Base-by-base conservation (phyloP, 2,329 filamentous ascomycete species). In the Gyromitra esculenta region DNA sequence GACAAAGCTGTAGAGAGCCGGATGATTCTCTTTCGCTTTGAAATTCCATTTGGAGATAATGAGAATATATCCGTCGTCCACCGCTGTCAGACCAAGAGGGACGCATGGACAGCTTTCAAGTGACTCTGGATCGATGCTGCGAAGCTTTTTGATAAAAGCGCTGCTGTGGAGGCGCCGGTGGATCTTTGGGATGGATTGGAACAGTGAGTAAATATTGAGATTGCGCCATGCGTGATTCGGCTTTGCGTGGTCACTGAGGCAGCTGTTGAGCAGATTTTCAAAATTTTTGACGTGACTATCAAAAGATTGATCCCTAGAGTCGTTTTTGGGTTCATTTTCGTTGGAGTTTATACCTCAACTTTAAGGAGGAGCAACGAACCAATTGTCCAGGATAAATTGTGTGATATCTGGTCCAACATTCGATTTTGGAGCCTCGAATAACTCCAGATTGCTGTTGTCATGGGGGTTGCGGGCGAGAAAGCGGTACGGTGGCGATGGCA, bases 241-340 rank as follows among this genome's bases (percentile, higher is more conserved):
- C 1, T 2, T 64, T n/a, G 13, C 0, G 3, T 25, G 60, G 9
- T 2, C 5, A 8, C 5, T 3, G 7, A 64, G 43, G 13, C 25
- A 48, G 1, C 0, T 37, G 15, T 64, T 64, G 5, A 64, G 60
- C 2, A 64, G 60, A 15, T 48, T 50, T 15, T 21, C 43, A 25
- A 64, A 64, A 9, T 43, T 7, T 50, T 50, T 43, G 4, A 64
- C 60, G 31, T 64, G 60, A 41, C n/a, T n/a, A 9, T 64, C 43
- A 5, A 64, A 50, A 5, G 60, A 50, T 48, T 35, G 60, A 50
- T 45, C 21, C 39, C 41, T 48, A 7, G n/a, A 25, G 18, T 5
- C 1, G 21, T 8, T 5, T 15, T 31, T 21, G 21, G 13, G 8
- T 63, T 48, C 2, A 6, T 48, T 48, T 48, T n/a, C 18, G 18